Conservation (phyloP, 2,329 filamentous ascomycete genomes). For the Xylaria sp. region DNA sequence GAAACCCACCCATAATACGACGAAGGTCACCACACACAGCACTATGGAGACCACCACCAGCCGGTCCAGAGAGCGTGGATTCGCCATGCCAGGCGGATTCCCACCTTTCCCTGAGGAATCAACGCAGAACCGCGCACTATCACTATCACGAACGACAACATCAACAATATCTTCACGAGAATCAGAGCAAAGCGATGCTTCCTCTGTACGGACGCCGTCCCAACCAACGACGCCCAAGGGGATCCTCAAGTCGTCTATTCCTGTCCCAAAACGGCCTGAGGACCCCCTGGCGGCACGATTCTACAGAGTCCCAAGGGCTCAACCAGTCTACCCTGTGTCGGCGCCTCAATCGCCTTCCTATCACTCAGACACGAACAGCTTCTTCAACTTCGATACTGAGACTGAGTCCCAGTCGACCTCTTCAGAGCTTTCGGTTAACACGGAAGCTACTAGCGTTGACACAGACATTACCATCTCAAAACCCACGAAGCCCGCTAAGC, state of each 20-base stretch:
- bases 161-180: slow-evolving; percentile 24
- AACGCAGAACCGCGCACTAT: slow-evolving; percentile 18
- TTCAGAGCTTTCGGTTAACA: slow-evolving; percentile 43
- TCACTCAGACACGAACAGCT: slow-evolving; percentile 34
- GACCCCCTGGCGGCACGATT: slow-evolving; percentile 37
- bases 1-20: slow-evolving; percentile 31
- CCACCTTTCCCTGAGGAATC: slow-evolving; percentile 28
- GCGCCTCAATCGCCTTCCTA: slow-evolving; percentile 33
- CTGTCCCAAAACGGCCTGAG: slow-evolving; percentile 19
- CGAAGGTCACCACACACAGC: slow-evolving; percentile 21
- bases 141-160: slow-evolving; percentile 25
- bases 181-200: slow-evolving; percentile 31
- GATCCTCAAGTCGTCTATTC: slow-evolving; percentile 34
- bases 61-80: slow-evolving; percentile 28
- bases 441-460: slow-evolving; percentile 43
- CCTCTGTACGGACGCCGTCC: slow-evolving; percentile 27
- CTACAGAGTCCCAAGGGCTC: slow-evolving; percentile 31
- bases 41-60: slow-evolving; percentile 28
- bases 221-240: slow-evolving; percentile 30
- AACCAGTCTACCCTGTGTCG: slow-evolving; percentile 21
- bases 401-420: slow-evolving; percentile 42
- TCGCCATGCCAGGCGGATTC: slow-evolving; percentile 34
- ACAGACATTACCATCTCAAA: slow-evolving; percentile 31
- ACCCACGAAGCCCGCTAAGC: slow-evolving; percentile 25
- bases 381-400: slow-evolving; percentile 35